Conservation (phyloP, 331 rosid genomes). For the Stylosanthes scabra region DNA sequence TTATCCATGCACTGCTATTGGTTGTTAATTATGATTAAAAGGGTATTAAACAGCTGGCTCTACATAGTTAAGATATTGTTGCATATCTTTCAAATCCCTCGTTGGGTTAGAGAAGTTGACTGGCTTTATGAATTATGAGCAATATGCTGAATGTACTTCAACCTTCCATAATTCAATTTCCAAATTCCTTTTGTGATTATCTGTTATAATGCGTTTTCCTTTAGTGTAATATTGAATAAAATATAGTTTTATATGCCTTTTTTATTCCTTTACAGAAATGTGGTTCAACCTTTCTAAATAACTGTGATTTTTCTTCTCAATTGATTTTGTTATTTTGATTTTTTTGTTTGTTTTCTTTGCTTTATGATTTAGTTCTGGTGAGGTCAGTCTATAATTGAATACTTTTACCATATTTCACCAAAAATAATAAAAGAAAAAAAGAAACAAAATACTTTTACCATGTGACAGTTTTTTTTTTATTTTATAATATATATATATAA, state of each 20-base stretch:
- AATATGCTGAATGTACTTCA: constrained; percentile 17
- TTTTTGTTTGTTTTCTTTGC: no score
- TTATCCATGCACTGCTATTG: not conserved
- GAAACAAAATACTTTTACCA: constrained; percentile 2
- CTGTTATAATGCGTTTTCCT: constrained; percentile 2
- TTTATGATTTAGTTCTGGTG: constrained; percentile 14
- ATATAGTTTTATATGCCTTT: not conserved
- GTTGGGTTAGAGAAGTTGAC: constrained; percentile 15
- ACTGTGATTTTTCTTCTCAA: constrained; percentile 14
- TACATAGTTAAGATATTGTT: constrained; percentile 17
- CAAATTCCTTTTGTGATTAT: constrained; percentile 18
- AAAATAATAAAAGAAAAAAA: no score
- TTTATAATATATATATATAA: no score
- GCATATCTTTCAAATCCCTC: constrained; percentile 22
- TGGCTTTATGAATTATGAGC: constrained; percentile 17
- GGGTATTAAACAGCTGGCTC: constrained; percentile 13
- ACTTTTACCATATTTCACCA: not conserved
- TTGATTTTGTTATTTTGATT: constrained; percentile 10
- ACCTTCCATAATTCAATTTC: constrained; percentile 12
- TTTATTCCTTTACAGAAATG: constrained; percentile 8
- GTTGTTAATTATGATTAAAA: constrained; percentile 17
- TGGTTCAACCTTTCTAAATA: constrained; percentile 18
- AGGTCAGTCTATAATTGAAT: constrained; percentile 12
- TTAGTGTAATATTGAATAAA: not conserved
- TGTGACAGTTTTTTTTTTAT: not conserved